Conservation (phyloP, 2,329 filamentous ascomycete genomes). For the Sarocladium brachiariae region DNA sequence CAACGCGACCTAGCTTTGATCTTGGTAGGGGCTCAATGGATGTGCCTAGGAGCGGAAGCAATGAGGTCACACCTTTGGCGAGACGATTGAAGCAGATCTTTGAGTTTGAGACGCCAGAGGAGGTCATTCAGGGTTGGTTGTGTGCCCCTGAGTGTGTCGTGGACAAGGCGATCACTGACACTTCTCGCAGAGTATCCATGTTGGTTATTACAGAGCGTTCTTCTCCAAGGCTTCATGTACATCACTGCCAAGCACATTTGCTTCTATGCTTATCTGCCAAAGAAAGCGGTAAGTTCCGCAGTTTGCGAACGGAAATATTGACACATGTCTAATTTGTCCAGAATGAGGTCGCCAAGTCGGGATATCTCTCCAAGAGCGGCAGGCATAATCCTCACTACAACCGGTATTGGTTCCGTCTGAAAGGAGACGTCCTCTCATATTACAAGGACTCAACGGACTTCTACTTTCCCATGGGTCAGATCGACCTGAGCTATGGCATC, state of each 20-base stretch:
- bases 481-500: constrained; percentile 87
- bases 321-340: too few species aligned
- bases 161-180: constrained; percentile 10
- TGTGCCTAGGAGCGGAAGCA: constrained; percentile 25
- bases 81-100: constrained; percentile 77
- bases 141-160: neutral
- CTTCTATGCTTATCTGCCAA: constrained; percentile 95
- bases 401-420: constrained; percentile 88
- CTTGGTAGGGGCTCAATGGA: constrained; percentile 39
- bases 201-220: constrained; percentile 84
- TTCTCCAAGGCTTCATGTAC: constrained; percentile 93
- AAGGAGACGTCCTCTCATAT: constrained; percentile 87
- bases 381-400: constrained; percentile 82
- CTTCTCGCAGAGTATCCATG: constrained; percentile 70
- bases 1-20: constrained; percentile 51
- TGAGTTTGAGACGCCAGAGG: constrained; percentile 71
- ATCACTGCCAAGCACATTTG: constrained; percentile 89
- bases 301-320: too few species aligned
- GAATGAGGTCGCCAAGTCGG: constrained; percentile 74
- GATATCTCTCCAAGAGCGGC: constrained; percentile 81
- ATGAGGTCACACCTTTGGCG: constrained; percentile 54
- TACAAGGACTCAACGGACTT: constrained; percentile 76
- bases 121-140: constrained; percentile 65
- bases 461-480: constrained; percentile 87
- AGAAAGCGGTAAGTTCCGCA: constrained; percentile 70